Conservation (phyloP, 441 rosid species). For the Bruguiera hainesii region DNA sequence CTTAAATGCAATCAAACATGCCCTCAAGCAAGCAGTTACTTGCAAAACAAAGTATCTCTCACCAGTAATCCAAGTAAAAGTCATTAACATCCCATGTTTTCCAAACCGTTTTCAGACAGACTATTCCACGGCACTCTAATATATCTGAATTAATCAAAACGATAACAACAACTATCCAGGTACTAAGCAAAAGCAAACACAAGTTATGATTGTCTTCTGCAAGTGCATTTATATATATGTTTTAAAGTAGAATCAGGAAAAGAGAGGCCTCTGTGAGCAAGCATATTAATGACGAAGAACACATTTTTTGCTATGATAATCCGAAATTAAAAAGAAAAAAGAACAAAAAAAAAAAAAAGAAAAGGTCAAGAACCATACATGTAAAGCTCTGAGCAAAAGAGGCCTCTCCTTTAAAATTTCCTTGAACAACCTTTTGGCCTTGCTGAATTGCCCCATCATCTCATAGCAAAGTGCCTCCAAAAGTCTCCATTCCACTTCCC, state of each 20-base stretch:
- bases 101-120: background rate
- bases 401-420: conserved; percentile 68
- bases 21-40: too few species aligned
- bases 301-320: too few species aligned
- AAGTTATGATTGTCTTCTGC: background rate
- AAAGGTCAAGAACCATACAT: conserved; percentile 46
- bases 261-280: background rate
- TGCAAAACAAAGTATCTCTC: background rate
- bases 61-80: background rate
- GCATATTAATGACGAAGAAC: too few species aligned
- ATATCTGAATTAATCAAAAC: background rate
- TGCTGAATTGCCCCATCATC: conserved; percentile 62
- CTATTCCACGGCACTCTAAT: background rate
- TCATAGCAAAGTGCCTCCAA: conserved; percentile 85
- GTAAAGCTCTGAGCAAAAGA: conserved; percentile 82
- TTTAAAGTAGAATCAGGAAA: background rate
- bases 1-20: too few species aligned
- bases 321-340: background rate
- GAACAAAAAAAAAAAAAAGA: background rate
- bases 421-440: conserved; percentile 57
- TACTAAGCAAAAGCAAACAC: too few species aligned
- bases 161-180: background rate
- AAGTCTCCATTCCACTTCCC: conserved; percentile 89
- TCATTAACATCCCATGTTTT: background rate
- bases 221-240: background rate